These are phyloP conservation scores for Hypericum perforatum DNA, from an alignment of 345 rosid genomes.

Conservation along the genomic window DNA sequence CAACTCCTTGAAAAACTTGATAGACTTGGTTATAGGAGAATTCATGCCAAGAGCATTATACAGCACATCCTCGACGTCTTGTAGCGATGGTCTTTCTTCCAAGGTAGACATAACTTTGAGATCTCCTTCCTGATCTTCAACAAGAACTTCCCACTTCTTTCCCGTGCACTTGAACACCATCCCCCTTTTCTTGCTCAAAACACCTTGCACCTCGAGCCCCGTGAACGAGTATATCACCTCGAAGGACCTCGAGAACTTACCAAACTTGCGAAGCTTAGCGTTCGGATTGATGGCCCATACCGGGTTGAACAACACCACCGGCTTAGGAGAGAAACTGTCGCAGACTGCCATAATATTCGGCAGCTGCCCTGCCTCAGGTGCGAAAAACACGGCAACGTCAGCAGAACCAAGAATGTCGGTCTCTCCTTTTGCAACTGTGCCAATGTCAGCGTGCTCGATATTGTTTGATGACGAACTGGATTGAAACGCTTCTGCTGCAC, in stretches of 20 bases:
- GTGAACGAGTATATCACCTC: conserved; percentile 72
- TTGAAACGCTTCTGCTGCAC: conserved; percentile 32
- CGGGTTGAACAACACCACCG: conserved; percentile 71
- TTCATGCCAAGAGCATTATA: conserved; percentile 81
- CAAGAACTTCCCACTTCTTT: conserved; percentile 63
- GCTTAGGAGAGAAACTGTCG: conserved; percentile 43
- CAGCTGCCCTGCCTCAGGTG: conserved; percentile 48
- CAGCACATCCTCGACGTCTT: conserved; percentile 66
- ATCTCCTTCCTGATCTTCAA: conserved; percentile 47
- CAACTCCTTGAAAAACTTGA: conserved; percentile 57
- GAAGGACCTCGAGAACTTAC: conserved; percentile 44
- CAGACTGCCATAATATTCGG: conserved; percentile 23
- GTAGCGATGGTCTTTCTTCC: conserved; percentile 53
- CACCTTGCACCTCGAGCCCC: conserved; percentile 64
- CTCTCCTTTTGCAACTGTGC: conserved; percentile 19
- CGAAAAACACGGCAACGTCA: conserved; percentile 59
- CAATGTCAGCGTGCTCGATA: conserved; percentile 31
- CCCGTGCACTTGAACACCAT: conserved; percentile 72
- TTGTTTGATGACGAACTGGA: conserved; percentile 18
- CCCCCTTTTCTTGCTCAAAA: conserved; percentile 61
- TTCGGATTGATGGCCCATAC: conserved; percentile 53
- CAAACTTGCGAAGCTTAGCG: conserved; percentile 35
- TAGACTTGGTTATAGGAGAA: conserved; percentile 80
- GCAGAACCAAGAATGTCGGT: conserved; percentile 28
- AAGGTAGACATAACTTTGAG: conserved; percentile 65